Evolutionary conservation across 148 eudicot genomes (phyloP), one percentile per base, ranked within the genome.

Genomic region (Heliosperma pusillum): DNA sequence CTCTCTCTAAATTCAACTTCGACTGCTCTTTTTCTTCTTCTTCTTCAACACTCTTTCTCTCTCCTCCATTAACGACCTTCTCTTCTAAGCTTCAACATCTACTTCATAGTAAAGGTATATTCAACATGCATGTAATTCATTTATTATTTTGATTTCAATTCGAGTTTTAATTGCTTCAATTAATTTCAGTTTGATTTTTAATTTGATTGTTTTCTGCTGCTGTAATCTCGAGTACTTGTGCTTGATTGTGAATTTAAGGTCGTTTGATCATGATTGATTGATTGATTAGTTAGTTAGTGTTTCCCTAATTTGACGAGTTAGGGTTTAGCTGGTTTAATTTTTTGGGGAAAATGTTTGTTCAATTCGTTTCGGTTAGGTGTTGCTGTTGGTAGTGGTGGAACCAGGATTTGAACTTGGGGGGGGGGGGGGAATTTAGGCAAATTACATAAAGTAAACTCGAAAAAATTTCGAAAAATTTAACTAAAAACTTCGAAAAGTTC

Each of bases 181-280:
- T 10, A 11, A 20, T 59, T 59, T n/a, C 64, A 21, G 1, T 59
- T 20, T 12, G 4, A 10, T 10, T 64, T 30, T 16, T 64, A 19
- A 30, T 66, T 66, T 66, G 22, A 33, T 66, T 36, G 17, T 67
- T 56, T 50, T 74, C n/a, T n/a, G n/a, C 10, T 10, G 75, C 25
- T 64, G 16, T 64, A 29, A 29, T 64, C 47, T 66, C 25, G 24
- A 66, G 50, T 33, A 50, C 21, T n/a, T 59, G 1, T 33, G 69
- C 20, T n/a, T 22, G 24, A 10, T 59, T 50, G 55, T 59, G 22
- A 10, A 36, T 19, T 66, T 19, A 12, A n/a, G 50, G 5, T 8
- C 0, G 11, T 58, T 7, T n/a, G 11, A 58, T 57, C 8, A 6
- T 25, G 11, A 59, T 27, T 27, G 67, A 27, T 27, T 63, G 22